phyloP scores from a whole-genome alignment of 2,329 filamentous ascomycete genomes.

The Colletotrichum sidae region DNA sequence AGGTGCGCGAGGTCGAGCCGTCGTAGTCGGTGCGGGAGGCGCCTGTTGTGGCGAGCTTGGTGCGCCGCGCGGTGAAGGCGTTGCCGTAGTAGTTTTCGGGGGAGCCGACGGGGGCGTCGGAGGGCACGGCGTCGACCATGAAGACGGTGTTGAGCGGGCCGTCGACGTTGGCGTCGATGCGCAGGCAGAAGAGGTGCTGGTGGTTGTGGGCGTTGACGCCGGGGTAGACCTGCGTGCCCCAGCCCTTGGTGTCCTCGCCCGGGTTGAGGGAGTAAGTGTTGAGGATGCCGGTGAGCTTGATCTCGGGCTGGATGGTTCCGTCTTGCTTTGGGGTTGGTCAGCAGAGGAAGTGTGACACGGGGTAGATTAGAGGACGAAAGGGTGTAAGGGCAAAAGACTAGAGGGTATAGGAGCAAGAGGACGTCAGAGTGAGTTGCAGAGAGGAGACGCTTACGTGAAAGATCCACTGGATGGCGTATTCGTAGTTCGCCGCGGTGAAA shows the following conservation, averaged over 20 bases:
- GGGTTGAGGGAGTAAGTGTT: slow-evolving; percentile 89
- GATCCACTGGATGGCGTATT: slow-evolving; percentile 83
- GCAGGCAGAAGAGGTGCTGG: slow-evolving; percentile 93
- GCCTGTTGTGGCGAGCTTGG: slow-evolving; percentile 77
- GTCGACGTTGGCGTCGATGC: slow-evolving; percentile 88
- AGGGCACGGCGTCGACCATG: slow-evolving; percentile 80
- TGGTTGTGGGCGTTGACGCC: slow-evolving; percentile 95
- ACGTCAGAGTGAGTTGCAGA: background rate
- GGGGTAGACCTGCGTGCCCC: slow-evolving; percentile 92
- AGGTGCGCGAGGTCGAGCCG: slow-evolving; percentile 81
- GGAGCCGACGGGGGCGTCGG: slow-evolving; percentile 81
- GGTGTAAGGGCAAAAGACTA: too few relatives aligned
- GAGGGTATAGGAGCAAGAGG: slow-evolving; percentile 38
- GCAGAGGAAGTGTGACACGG: too few relatives aligned
- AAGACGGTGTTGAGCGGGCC: slow-evolving; percentile 87
- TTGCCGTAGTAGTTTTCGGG: slow-evolving; percentile 90
- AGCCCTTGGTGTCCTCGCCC: slow-evolving; percentile 84
- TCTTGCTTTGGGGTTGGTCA: slow-evolving; percentile 67
- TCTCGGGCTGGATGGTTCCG: slow-evolving; percentile 90
- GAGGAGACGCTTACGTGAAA: slow-evolving; percentile 67
- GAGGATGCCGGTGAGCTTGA: slow-evolving; percentile 90
- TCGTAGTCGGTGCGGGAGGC: slow-evolving; percentile 84
- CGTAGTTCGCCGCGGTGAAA: slow-evolving; percentile 96
- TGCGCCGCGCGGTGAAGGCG: slow-evolving; percentile 88
- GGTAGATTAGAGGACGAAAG: too few relatives aligned